These are phyloP conservation scores for Vigna trinervia DNA, from an alignment of 306 rosid species.

Conservation along the genomic window DNA sequence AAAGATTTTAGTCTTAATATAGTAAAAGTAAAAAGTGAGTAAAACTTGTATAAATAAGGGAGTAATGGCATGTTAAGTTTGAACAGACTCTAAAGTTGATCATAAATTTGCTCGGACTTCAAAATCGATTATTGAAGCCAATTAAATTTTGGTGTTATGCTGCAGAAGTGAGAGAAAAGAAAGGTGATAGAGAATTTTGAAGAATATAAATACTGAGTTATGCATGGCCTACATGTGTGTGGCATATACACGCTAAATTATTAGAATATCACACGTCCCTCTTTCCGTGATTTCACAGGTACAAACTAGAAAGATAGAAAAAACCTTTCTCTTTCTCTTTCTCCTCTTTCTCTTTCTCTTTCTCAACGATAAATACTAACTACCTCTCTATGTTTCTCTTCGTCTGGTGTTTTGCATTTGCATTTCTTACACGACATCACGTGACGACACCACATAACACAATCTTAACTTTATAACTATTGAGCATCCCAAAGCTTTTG, in stretches of 20 bases:
- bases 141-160: neutral
- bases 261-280: neutral
- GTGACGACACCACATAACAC: neutral
- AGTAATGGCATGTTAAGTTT: neutral
- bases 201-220: neutral
- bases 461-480: neutral
- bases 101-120: neutral
- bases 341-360: neutral
- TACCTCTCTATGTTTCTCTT: neutral
- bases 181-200: neutral
- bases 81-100: neutral
- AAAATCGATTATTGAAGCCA: neutral
- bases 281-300: neutral
- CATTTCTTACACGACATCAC: slow-evolving; percentile 12
- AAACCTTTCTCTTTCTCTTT: neutral
- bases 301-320: neutral
- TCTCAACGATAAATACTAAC: neutral
- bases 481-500: slow-evolving; percentile 14
- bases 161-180: neutral
- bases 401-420: neutral
- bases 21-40: too few relatives aligned
- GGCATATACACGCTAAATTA: neutral
- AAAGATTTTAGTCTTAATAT: too few relatives aligned
- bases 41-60: too few relatives aligned
- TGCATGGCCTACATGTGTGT: slow-evolving; percentile 29